Percentiles rank a stretch among this genome's conserved stretches.
Evolutionary conservation across 1,139 yeast species (phyloP).

Genomic region (Blastobotrys elegans): DNA sequence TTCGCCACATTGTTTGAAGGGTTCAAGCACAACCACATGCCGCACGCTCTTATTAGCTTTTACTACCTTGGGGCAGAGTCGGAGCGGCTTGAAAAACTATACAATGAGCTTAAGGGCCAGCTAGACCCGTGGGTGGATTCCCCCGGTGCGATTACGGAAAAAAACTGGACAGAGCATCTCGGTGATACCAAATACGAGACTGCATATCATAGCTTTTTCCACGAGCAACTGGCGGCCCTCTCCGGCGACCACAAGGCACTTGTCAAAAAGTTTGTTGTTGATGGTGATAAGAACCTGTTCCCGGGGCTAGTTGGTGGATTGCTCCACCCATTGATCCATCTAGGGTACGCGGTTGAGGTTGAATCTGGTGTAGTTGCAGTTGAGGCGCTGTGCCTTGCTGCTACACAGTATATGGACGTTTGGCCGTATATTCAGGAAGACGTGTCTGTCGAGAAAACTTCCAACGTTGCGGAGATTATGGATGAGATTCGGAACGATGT

Average conservation of each 20-base stretch:
- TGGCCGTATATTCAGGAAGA: background rate
- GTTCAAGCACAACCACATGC: slow-evolving; percentile 31
- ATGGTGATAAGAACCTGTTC: slow-evolving; percentile 16
- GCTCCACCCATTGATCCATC: slow-evolving; percentile 33
- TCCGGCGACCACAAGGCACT: slow-evolving; percentile 29
- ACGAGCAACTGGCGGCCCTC: slow-evolving; percentile 29
- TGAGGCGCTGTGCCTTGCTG: slow-evolving; percentile 29
- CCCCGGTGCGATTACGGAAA: slow-evolving; percentile 32
- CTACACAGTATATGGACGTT: slow-evolving; percentile 11
- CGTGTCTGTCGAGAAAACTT: slow-evolving; percentile 1
- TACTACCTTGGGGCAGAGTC: slow-evolving; percentile 25
- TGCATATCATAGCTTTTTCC: slow-evolving; percentile 31
- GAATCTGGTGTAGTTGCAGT: slow-evolving; percentile 30
- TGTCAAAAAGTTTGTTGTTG: slow-evolving; percentile 17
- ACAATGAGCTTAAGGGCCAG: slow-evolving; percentile 20
- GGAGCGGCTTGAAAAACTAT: slow-evolving; percentile 23
- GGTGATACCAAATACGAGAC: slow-evolving; percentile 30
- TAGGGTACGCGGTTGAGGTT: slow-evolving; percentile 34
- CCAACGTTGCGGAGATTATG: slow-evolving; percentile 18
- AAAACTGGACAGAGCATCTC: slow-evolving; percentile 30
- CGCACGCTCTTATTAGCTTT: slow-evolving; percentile 26
- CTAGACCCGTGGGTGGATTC: slow-evolving; percentile 30
- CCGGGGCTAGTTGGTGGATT: slow-evolving; percentile 27
- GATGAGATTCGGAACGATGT: slow-evolving; percentile 22
- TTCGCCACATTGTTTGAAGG: slow-evolving; percentile 29